Evolutionary conservation across 2,329 filamentous ascomycete species (phyloP).

Genomic region (Botrytis elliptica): DNA sequence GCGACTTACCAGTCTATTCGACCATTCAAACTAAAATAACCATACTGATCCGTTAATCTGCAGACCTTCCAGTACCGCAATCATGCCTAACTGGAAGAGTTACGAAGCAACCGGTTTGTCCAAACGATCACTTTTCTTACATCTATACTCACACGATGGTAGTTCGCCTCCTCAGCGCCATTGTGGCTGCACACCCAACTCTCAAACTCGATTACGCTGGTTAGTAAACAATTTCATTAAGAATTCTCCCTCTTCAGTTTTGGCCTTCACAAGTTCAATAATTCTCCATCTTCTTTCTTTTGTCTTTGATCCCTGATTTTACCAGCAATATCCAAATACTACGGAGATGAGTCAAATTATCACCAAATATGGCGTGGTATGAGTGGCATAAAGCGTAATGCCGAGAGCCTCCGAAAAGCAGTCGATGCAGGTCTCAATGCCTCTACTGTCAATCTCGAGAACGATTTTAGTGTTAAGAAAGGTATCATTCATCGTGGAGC

Average conservation of each 20-base stretch:
- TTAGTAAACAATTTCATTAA: conserved; percentile 43
- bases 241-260: neutral
- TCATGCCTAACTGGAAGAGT: conserved; percentile 58
- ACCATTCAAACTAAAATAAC: neutral
- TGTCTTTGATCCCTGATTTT: conserved; percentile 11
- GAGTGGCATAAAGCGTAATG: conserved; percentile 27
- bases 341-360: conserved; percentile 30
- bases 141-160: conserved; percentile 4
- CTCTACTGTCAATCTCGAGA: conserved; percentile 25
- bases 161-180: conserved; percentile 58
- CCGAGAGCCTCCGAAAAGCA: conserved; percentile 27
- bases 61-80: conserved; percentile 23
- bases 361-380: conserved; percentile 30
- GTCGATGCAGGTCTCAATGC: conserved; percentile 31
- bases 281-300: neutral
- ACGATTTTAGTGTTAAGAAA: conserved; percentile 20
- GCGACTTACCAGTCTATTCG: neutral
- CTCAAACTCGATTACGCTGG: conserved; percentile 61
- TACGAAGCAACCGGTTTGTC: conserved; percentile 52
- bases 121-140: neutral
- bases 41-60: conserved; percentile 13
- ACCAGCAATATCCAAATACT: conserved; percentile 55
- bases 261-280: neutral
- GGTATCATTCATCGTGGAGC: conserved; percentile 26
- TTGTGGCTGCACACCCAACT: conserved; percentile 56